Percentiles rank a stretch among this genome's conserved stretches.
phyloP scores from a whole-genome alignment of 208 protist species.

The Entamoeba dispar region DNA sequence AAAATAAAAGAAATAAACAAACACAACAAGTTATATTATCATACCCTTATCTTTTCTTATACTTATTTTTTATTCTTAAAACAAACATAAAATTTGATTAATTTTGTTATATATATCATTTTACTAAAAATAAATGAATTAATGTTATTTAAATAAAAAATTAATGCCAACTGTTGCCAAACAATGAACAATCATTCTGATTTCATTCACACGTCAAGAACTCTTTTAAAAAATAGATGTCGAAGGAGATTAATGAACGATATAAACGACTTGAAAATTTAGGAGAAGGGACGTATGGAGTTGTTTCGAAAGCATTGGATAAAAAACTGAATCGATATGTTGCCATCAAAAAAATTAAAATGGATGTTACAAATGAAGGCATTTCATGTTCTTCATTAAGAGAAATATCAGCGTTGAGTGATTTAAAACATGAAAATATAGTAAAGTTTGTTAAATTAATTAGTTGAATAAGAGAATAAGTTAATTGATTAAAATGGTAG shows the following conservation, averaged over 20 bases:
- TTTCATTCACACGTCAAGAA: no score
- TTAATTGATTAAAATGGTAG: conserved; percentile 18
- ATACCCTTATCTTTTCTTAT: no score
- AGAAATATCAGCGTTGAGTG: not conserved
- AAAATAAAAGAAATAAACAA: no score
- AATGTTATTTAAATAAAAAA: no score
- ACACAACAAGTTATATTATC: no score
- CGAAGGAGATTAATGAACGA: not conserved
- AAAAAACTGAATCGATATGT: not conserved
- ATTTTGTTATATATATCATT: no score
- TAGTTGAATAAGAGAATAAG: not conserved
- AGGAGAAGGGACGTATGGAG: not conserved
- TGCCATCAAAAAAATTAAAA: not conserved
- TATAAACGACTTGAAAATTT: not conserved
- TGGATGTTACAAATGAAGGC: not conserved
- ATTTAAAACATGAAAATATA: not conserved
- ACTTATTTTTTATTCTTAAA: no score
- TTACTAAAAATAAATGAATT: no score
- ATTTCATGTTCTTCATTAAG: not conserved
- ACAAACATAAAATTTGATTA: no score
- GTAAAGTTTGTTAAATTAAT: not conserved
- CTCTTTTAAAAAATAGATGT: no score
- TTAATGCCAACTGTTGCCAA: no score
- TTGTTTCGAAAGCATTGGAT: not conserved
- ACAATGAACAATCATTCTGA: no score